A percentile compares a stretch with the other conserved stretches of the same genome.
Evolutionary conservation across 208 protist genomes (phyloP).

Genomic region (Acanthamoeba divionensis): DNA sequence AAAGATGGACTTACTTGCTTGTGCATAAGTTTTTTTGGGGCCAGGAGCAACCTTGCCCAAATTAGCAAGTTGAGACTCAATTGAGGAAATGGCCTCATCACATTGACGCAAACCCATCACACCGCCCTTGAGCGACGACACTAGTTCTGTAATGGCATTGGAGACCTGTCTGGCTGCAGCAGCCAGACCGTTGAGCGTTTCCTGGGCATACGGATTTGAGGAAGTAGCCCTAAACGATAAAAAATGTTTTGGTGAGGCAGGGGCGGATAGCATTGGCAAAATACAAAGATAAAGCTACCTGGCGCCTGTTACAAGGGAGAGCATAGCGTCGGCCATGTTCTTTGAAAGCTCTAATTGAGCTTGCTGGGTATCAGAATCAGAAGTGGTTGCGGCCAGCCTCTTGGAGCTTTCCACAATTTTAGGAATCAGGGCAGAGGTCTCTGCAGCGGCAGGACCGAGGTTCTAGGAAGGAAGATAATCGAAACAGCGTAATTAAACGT

Average conservation of each 20-base stretch:
- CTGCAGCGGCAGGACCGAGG: constrained; percentile 57
- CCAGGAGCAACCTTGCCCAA: constrained; percentile 47
- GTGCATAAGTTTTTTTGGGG: constrained; percentile 64
- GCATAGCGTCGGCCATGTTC: constrained; percentile 67
- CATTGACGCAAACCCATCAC: constrained; percentile 69
- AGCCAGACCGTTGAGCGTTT: constrained; percentile 52
- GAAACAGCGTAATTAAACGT: not conserved
- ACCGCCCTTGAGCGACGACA: constrained; percentile 67
- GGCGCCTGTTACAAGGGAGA: constrained; percentile 61
- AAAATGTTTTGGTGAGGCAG: too few relatives aligned
- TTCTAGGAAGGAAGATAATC: constrained; percentile 2
- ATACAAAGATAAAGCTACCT: constrained; percentile 31
- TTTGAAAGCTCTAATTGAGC: constrained; percentile 62
- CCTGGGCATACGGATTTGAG: constrained; percentile 40
- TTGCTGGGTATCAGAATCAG: constrained; percentile 66
- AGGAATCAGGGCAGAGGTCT: constrained; percentile 59
- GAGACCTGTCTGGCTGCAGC: constrained; percentile 57
- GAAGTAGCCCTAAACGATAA: not conserved
- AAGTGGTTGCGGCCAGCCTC: constrained; percentile 62
- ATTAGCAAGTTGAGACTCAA: constrained; percentile 58
- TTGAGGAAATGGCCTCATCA: constrained; percentile 65
- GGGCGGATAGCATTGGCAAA: too few relatives aligned
- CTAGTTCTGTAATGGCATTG: constrained; percentile 64
- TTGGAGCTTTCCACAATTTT: constrained; percentile 67
- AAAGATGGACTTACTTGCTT: not conserved